Percentiles rank a stretch among this genome's conserved stretches.
These are phyloP conservation scores for Exophiala mesophila DNA, from an alignment of 2,329 filamentous ascomycete genomes.

Conservation along the genomic window DNA sequence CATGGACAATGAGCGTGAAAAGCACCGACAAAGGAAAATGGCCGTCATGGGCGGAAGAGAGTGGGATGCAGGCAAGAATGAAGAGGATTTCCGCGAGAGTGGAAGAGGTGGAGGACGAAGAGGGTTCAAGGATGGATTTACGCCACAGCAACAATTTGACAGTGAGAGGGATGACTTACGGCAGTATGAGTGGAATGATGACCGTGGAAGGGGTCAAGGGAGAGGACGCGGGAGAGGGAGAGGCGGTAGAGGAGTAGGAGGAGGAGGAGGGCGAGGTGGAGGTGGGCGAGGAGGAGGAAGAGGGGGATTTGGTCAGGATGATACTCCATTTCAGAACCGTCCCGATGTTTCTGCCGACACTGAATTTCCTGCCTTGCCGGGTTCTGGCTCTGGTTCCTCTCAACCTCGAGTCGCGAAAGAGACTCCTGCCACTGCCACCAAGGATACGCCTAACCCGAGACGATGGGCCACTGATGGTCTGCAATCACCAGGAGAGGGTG, in stretches of 20 bases:
- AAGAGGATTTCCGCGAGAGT: slow-evolving; percentile 46
- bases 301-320: slow-evolving; percentile 1
- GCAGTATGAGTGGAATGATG: slow-evolving; percentile 25
- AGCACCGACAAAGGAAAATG: slow-evolving; percentile 55
- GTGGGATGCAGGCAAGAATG: slow-evolving; percentile 59
- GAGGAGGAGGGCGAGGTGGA: slow-evolving; percentile 12
- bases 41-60: slow-evolving; percentile 55
- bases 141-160: slow-evolving; percentile 6
- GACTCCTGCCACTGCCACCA: slow-evolving; percentile 2
- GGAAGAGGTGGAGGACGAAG: slow-evolving; percentile 15
- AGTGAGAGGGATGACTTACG: slow-evolving; percentile 22
- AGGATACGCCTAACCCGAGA: slow-evolving; percentile 1
- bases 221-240: slow-evolving; percentile 17
- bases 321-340: slow-evolving; percentile 6
- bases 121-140: slow-evolving; percentile 9
- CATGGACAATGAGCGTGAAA: slow-evolving; percentile 60
- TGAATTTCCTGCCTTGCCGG: slow-evolving; percentile 26
- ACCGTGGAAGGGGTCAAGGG: slow-evolving; percentile 16
- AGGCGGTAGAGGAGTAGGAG: slow-evolving; percentile 14
- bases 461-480: slow-evolving; percentile 8
- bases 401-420: slow-evolving; percentile 1
- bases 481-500: slow-evolving; percentile 3
- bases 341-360: slow-evolving; percentile 18
- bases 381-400: neutral
- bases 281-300: slow-evolving; percentile 9